Base-by-base conservation (phyloP, 805 yeast species). In the Jamesozyma spencerorum region DNA sequence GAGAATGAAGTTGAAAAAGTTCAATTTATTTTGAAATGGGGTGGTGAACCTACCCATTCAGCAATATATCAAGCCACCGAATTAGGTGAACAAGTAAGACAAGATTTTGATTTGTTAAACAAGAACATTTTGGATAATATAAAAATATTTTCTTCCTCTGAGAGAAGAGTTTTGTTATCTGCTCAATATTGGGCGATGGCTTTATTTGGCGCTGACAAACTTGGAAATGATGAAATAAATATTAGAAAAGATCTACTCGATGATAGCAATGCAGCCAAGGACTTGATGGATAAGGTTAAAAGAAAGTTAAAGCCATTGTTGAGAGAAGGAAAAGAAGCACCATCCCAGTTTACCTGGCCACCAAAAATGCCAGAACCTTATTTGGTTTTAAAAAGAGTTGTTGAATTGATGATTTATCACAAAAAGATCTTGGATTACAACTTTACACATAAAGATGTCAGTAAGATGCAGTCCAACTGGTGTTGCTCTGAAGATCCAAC, bases 31-130 rank as follows among this genome's bases (percentile, higher is more conserved):
- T 69, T 92, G 53, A 92, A 92, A 60, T 92, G 98, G 98, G 98
- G 98, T 53, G 99, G 99, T 47, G 99, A 92, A 62, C 97, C 98
- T 5, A 92, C 99, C 1, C 99, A 92, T 61, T 87, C 97, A 10
- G 97, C 97, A 2, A 75, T 81, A 47, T 84, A 86, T 59, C 99
- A 92, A 65, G 94, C 96, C 1, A 74, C 81, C 22, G 99, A 92
- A 62, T 75, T 92, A 15, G 99, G 98, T 39, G 97, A 90, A 57
- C 96, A 88, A 63, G 74, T 84, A 66, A 79, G 98, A 55, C 95
- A 90, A 58, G 95, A 92, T 60, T 74, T 87, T 51, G 81, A 85
- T 56, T 70, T 92, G 44, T 70, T 92, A 57, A 92, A 92, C 62
- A 79, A 83, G 47, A 82, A 80, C 31, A 86, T 92, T 7, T 69